phyloP scores from a whole-genome alignment of 2,329 filamentous ascomycete genomes.

The Botrytis byssoidea region DNA sequence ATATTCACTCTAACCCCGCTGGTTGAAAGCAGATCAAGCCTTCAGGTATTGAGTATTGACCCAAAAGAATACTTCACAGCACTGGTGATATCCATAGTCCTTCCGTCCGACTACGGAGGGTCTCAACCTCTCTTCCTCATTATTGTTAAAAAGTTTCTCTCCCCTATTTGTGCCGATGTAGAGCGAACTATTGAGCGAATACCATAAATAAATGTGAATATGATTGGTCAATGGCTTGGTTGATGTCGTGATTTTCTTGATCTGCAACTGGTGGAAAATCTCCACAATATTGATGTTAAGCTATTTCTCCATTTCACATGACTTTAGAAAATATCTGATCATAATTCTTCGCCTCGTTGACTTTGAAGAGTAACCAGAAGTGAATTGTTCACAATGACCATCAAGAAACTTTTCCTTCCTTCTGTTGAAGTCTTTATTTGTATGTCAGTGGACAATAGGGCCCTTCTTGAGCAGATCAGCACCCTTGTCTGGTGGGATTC shows the following conservation, averaged over 20 bases:
- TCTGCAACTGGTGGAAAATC: constrained; percentile 2
- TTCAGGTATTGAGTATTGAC: neutral
- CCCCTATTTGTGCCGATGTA: neutral
- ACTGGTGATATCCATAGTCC: neutral
- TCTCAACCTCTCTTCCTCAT: neutral
- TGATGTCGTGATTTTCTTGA: neutral
- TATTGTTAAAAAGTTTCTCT: neutral
- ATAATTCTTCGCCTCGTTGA: neutral
- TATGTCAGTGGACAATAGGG: neutral
- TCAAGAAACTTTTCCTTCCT: neutral
- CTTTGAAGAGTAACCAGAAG: neutral
- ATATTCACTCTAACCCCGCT: neutral
- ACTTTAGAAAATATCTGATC: neutral
- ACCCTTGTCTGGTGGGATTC: neutral
- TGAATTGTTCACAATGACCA: neutral
- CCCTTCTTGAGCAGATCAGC: neutral
- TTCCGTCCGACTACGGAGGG: neutral
- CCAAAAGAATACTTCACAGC: neutral
- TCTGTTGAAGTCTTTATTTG: neutral
- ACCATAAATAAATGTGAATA: neutral
- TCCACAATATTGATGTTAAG: neutral
- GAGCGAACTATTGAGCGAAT: neutral
- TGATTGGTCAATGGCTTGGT: neutral
- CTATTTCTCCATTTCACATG: neutral
- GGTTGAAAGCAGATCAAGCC: neutral